These are phyloP conservation scores for Marasmius fiardii DNA, from an alignment of 1,284 basidiomycete species.

Conservation along the genomic window DNA sequence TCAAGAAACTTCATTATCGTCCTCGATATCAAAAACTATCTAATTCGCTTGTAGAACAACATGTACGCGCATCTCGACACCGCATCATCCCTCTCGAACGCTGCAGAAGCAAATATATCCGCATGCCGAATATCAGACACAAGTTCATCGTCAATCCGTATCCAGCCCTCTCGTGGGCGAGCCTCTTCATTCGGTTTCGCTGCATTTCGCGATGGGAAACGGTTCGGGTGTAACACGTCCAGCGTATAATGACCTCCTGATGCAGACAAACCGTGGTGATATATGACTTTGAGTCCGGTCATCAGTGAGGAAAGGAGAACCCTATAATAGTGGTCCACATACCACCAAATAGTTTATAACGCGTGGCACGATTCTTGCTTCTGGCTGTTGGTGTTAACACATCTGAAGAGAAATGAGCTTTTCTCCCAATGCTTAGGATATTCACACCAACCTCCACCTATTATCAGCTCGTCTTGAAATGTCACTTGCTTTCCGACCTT, in stretches of 20 bases:
- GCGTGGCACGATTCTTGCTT: conserved; percentile 45
- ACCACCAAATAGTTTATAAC: conserved; percentile 90
- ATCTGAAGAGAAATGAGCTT: conserved; percentile 37
- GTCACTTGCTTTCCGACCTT: conserved; percentile 85
- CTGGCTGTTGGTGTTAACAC: conserved; percentile 57
- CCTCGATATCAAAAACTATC: conserved; percentile 14
- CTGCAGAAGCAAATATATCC: conserved; percentile 65
- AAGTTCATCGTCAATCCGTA: conserved; percentile 91
- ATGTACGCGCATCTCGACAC: conserved; percentile 72
- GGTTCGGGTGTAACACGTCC: conserved; percentile 81
- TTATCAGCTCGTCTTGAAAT: conserved; percentile 77
- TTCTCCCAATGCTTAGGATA: not conserved
- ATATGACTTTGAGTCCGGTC: conserved; percentile 57
- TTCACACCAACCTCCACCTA: conserved; percentile 57
- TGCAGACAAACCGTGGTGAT: conserved; percentile 91
- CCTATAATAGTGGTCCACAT: conserved; percentile 24
- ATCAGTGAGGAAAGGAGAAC: not conserved
- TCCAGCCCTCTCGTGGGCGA: conserved; percentile 66
- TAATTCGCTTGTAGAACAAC: conserved; percentile 73
- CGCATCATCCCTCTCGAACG: conserved; percentile 51
- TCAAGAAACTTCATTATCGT: too few species aligned
- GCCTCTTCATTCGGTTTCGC: not conserved
- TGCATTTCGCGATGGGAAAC: conserved; percentile 35
- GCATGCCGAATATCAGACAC: conserved; percentile 77
- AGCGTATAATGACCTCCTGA: conserved; percentile 96